These are phyloP conservation scores for Pythium brachiatum DNA, from an alignment of 352 stramenopile genomes.

Conservation along the genomic window DNA sequence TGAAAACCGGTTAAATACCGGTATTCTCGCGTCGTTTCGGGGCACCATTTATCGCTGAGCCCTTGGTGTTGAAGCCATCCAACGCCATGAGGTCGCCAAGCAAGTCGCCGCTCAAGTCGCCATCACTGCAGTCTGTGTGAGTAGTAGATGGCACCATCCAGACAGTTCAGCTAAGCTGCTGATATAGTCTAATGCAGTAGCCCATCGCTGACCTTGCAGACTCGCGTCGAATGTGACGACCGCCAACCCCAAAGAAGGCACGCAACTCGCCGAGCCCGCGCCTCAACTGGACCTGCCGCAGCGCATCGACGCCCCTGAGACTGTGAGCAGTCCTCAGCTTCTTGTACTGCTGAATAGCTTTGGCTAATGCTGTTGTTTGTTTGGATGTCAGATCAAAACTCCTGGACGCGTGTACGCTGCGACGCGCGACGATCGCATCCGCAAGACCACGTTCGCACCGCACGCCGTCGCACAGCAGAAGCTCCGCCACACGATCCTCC, in stretches of 20 bases:
- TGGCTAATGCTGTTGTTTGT: neutral
- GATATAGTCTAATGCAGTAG: neutral
- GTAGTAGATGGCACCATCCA: neutral
- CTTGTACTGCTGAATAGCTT: neutral
- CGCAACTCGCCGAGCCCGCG: constrained; percentile 67
- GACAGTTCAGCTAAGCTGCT: no score
- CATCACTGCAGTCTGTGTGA: constrained; percentile 29
- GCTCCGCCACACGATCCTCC: constrained; percentile 40
- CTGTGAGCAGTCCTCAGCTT: constrained; percentile 25
- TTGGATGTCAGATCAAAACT: constrained; percentile 63
- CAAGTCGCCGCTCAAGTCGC: constrained; percentile 52
- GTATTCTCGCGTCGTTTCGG: constrained; percentile 25
- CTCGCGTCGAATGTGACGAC: constrained; percentile 58
- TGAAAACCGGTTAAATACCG: constrained; percentile 10
- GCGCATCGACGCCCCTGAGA: constrained; percentile 69
- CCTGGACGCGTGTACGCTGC: constrained; percentile 42
- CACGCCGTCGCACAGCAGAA: constrained; percentile 55
- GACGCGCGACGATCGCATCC: constrained; percentile 65
- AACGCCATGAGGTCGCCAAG: constrained; percentile 31
- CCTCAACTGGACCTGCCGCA: constrained; percentile 79
- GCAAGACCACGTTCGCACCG: constrained; percentile 69
- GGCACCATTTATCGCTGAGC: neutral
- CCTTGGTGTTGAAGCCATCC: neutral
- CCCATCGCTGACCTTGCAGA: constrained; percentile 19
- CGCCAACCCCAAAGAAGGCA: constrained; percentile 56